phyloP scores from a whole-genome alignment of 208 protist species.

The Trypanosoma grayi region DNA sequence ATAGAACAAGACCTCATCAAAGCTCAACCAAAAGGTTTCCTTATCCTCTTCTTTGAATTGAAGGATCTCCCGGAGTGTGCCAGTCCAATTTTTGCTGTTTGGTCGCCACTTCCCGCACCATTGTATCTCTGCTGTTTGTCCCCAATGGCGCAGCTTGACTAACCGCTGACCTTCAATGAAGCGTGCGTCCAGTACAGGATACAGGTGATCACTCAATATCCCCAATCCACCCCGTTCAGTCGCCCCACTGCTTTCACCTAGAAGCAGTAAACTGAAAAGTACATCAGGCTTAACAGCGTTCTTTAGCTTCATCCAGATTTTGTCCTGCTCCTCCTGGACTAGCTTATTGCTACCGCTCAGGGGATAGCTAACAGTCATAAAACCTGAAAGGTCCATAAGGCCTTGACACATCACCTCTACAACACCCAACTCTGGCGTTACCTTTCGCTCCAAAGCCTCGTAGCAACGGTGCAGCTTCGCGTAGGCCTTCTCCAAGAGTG shows the following conservation, averaged over 20 bases:
- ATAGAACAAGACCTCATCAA: conserved; percentile 86
- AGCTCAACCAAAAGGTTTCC: conserved; percentile 66
- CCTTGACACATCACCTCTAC: conserved; percentile 57
- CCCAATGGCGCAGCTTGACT: conserved; percentile 75
- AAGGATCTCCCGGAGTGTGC: conserved; percentile 39
- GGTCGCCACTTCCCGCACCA: conserved; percentile 72
- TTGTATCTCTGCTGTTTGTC: conserved; percentile 26
- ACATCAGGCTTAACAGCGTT: conserved; percentile 32
- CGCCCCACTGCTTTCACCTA: conserved; percentile 31
- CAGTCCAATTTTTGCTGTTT: conserved; percentile 48
- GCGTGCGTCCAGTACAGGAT: conserved; percentile 71
- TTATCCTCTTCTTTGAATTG: conserved; percentile 39
- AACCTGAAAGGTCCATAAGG: conserved; percentile 75
- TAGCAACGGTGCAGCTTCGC: conserved; percentile 92
- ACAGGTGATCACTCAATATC: conserved; percentile 72
- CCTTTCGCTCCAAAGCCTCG: conserved; percentile 72
- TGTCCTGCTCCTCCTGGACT: conserved; percentile 34
- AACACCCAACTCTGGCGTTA: conserved; percentile 48
- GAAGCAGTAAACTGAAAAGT: conserved; percentile 52
- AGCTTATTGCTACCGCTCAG: conserved; percentile 33
- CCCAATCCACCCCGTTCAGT: conserved; percentile 50
- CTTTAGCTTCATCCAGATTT: conserved; percentile 66
- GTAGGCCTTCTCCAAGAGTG: conserved; percentile 91
- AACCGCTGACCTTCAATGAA: conserved; percentile 73
- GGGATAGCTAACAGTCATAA: conserved; percentile 28